A percentile compares a stretch with the other conserved stretches of the same genome.
These are phyloP conservation scores for Yamadazyma triangularis DNA, from an alignment of 1,139 yeast species.

Conservation along the genomic window DNA sequence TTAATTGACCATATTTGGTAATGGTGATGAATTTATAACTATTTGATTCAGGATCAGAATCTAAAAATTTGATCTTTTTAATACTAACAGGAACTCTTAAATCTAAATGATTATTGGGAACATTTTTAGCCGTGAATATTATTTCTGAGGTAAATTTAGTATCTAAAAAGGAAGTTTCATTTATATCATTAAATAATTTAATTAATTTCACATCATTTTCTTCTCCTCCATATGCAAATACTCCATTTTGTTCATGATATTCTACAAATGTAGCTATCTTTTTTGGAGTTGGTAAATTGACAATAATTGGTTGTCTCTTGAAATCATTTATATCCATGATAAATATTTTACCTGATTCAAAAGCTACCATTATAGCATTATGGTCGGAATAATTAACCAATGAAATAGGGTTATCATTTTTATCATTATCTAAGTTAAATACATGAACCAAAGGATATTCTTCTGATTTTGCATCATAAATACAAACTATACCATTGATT, in stretches of 20 bases:
- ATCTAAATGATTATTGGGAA: constrained; percentile 60
- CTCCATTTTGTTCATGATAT: constrained; percentile 37
- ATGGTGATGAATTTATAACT: constrained; percentile 49
- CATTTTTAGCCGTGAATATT: constrained; percentile 59
- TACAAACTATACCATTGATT: constrained; percentile 35
- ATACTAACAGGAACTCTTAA: constrained; percentile 69
- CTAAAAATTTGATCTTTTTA: constrained; percentile 44
- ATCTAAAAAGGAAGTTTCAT: constrained; percentile 13
- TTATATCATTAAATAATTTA: constrained; percentile 26
- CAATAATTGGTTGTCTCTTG: constrained; percentile 24
- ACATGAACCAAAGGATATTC: constrained; percentile 14
- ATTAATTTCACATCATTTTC: constrained; percentile 61
- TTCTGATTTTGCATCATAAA: constrained; percentile 28
- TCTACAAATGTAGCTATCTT: constrained; percentile 40
- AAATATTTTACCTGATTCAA: constrained; percentile 47
- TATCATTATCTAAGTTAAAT: constrained; percentile 10
- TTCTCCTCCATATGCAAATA: constrained; percentile 72
- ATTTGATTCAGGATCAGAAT: constrained; percentile 7
- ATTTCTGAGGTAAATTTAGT: constrained; percentile 20
- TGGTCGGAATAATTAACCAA: constrained; percentile 24
- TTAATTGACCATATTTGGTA: constrained; percentile 66
- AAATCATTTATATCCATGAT: constrained; percentile 33
- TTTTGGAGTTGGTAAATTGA: constrained; percentile 23
- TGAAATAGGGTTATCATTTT: constrained; percentile 30
- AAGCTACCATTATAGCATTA: constrained; percentile 35